Conservation (phyloP, 257 asterid genomes). For the Dorcoceras hygrometricum region DNA sequence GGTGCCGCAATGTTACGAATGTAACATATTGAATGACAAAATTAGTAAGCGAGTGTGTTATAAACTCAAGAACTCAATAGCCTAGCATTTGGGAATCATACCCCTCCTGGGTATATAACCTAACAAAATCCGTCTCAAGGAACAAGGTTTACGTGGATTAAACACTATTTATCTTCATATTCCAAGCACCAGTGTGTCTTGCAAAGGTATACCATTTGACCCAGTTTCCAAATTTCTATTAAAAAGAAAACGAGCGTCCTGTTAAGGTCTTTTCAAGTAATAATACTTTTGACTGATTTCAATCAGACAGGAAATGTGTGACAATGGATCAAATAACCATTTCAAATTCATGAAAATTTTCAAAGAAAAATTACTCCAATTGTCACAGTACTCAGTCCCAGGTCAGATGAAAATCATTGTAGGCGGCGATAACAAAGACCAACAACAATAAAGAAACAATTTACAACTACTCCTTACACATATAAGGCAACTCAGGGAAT, state of each 20-base stretch:
- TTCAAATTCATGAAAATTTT: background rate
- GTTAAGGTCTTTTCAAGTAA: background rate
- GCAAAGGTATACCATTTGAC: background rate
- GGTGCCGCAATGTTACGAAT: too few relatives aligned
- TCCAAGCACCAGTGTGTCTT: background rate
- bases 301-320: background rate
- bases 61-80: too few relatives aligned
- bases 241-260: too few relatives aligned
- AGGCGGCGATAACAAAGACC: slow-evolving; percentile 18
- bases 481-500: background rate
- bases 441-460: background rate
- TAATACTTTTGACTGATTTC: too few relatives aligned
- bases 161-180: background rate
- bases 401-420: background rate
- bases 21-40: too few relatives aligned
- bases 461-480: background rate
- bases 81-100: too few relatives aligned
- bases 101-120: too few relatives aligned
- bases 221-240: background rate
- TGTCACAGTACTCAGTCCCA: background rate
- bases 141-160: background rate
- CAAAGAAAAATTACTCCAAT: background rate
- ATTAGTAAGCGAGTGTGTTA: too few relatives aligned
- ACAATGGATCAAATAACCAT: background rate
- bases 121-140: background rate